Base-by-base conservation (phyloP, 2,329 filamentous ascomycete species). In the Tolypocladium cylindrosporum region DNA sequence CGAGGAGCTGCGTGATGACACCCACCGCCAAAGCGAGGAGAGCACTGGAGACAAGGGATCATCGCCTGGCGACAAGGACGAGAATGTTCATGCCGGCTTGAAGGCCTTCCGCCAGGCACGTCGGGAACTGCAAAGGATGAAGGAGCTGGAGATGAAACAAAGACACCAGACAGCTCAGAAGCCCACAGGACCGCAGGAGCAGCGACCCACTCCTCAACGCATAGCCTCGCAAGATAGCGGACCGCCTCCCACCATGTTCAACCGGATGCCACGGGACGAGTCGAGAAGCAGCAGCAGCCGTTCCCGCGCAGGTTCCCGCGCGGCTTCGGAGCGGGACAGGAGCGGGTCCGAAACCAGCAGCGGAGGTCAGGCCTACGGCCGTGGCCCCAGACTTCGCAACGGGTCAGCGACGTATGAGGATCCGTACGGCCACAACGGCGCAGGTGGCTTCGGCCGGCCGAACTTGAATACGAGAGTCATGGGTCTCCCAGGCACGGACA, bases 101-200 rank as follows among this genome's bases (percentile, higher is more conserved):
- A 78, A 75, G 56, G 79, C 81, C 2, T 85, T 85, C 64, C 74
- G 80, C 36, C 81, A 85, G 64, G 82, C 81, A 1, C 76, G 80
- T 13, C 76, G 80, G 14, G 81, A 85, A 57, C 70, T 84, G 19
- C 81, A 84, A 62, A 78, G 72, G 59, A 75, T 80, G 63, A 83
- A 79, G 67, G 82, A 84, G 62, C 61, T 77, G 1, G 81, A 84
- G 60, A 68, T 72, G 3, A 70, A 78, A 54, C 72, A 76, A 19
- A 75, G 75, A 21, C 74, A 77, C 58, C 71, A 75, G 36, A 16
- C 68, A n/a, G 52, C 60, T 52, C 55, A 58, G 19, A 62, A 58
- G 37, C n/a, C 61, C 2, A 58, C 57, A 34, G 41, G 55, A 10
- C 40, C 52, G 19, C 50, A 57, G 42, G 70, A 71, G 16, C 64